These are phyloP conservation scores for Xanthoconium stramineum DNA, from an alignment of 768 basidiomycete genomes.

Conservation along the genomic window DNA sequence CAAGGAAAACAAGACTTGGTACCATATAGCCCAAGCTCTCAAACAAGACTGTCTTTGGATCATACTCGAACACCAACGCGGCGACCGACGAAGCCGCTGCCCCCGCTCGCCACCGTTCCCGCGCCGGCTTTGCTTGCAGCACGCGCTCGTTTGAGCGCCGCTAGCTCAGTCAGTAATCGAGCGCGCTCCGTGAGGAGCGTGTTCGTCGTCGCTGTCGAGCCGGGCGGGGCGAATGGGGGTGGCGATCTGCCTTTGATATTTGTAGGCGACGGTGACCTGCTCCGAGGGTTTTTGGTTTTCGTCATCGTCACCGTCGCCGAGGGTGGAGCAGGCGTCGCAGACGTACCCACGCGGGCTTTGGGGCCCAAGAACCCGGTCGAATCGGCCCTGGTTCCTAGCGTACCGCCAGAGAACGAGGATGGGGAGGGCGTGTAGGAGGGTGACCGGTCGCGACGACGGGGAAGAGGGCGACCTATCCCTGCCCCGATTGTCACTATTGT, in stretches of 20 bases:
- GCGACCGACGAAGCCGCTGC: background rate
- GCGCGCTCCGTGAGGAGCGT: slow-evolving; percentile 58
- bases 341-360: too few relatives aligned
- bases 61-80: slow-evolving; percentile 13
- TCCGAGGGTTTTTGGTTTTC: background rate
- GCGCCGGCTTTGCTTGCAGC: slow-evolving; percentile 5
- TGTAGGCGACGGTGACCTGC: background rate
- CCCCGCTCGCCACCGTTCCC: background rate
- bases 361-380: too few relatives aligned
- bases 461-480: too few relatives aligned
- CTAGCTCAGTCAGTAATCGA: slow-evolving; percentile 51
- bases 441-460: slow-evolving; percentile 4
- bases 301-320: background rate
- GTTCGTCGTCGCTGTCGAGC: slow-evolving; percentile 41
- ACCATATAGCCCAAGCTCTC: too few relatives aligned
- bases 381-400: too few relatives aligned
- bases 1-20: too few relatives aligned
- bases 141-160: slow-evolving; percentile 37
- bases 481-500: background rate
- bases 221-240: background rate
- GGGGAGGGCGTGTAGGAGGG: slow-evolving; percentile 20
- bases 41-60: background rate
- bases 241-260: background rate
- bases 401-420: slow-evolving; percentile 9
- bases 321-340: background rate